Base-by-base conservation (phyloP, 2,329 filamentous ascomycete species). In the Erysiphe pisi region DNA sequence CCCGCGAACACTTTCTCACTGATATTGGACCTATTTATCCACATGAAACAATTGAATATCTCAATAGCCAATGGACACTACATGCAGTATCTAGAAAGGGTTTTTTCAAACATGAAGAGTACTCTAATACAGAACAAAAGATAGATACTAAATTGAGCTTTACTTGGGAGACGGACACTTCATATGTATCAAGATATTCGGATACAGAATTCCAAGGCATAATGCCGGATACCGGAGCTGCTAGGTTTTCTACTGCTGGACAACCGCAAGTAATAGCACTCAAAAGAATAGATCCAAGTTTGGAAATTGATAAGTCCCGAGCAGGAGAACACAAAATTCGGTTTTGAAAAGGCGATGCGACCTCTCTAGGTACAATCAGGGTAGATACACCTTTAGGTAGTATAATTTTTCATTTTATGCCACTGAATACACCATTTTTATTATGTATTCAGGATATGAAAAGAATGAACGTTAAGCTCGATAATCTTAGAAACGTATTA, bases 261-360 rank as follows among this genome's bases (percentile, higher is more conserved):
- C 31, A 20, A 9, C 45, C 70, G 31, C 70, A 49, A 74, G 20
- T 47, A 1, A 31, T 28, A 52, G 43, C 70, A 11, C 70, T 74
- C 6, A 43, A 74, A 22, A 47, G n/a, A 22, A 43, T 47, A 6
- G n/a, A 74, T 18, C 9, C 70, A 11, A 47, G 12, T 0, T 0
- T 63, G n/a, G 9, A 74, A 47, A 25, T 47, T 25, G 47, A 61
- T 43, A 61, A 52, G 22, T 52, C 65, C 1, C 61, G 40, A 47
- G 74, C 36, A 45, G 40, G 16, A 6, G 22, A 76, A 76, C 63
- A 71, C n/a, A 18, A 31, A 52, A 74, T 74, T 14, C 28, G 70
- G 25, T 74, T 74, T 52, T 45, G 70, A 28, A 74, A 74, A 74
- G 70, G 70, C 3, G 70, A 52, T 8, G 4, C 43, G 6, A 28